Percentiles rank a stretch among this genome's conserved stretches.
phyloP scores from a whole-genome alignment of 164 flowering plant genomes.

The Magnolia kwangsiensis region DNA sequence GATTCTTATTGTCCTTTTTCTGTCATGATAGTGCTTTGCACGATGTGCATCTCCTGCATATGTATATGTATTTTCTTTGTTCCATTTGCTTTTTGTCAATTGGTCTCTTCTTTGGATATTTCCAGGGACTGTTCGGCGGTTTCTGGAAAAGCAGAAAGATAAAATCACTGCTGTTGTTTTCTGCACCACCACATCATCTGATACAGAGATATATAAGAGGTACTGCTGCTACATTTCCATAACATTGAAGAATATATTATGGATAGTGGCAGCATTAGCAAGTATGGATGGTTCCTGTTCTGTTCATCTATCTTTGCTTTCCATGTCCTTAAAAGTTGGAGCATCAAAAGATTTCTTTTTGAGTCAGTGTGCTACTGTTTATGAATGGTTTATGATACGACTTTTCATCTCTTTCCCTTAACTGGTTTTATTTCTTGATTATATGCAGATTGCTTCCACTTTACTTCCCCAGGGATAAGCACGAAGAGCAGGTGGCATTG shows the following conservation, averaged over 20 bases:
- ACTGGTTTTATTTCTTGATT: neutral
- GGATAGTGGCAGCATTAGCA: neutral
- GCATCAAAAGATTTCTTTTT: neutral
- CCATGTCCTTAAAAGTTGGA: neutral
- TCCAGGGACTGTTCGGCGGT: slow-evolving; percentile 49
- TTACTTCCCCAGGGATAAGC: slow-evolving; percentile 94
- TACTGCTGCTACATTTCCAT: slow-evolving; percentile 10
- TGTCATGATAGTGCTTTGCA: neutral
- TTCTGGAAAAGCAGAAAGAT: slow-evolving; percentile 92
- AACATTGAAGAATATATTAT: neutral
- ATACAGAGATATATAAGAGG: slow-evolving; percentile 99
- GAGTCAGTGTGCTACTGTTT: neutral
- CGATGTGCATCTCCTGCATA: neutral
- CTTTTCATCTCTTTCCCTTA: neutral
- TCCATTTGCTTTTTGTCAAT: too few relatives aligned
- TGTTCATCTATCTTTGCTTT: neutral
- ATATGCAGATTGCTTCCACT: slow-evolving; percentile 85
- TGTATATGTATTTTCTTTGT: too few relatives aligned
- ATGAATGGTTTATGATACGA: neutral
- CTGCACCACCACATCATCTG: slow-evolving; percentile 75
- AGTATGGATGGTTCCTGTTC: neutral
- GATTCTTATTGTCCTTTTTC: too few relatives aligned
- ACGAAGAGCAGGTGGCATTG: slow-evolving; percentile 87
- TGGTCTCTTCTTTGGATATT: too few relatives aligned
- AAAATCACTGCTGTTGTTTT: slow-evolving; percentile 81